Evolutionary conservation across 257 asterid species (phyloP).

Genomic region (Gardenia jasminoides): DNA sequence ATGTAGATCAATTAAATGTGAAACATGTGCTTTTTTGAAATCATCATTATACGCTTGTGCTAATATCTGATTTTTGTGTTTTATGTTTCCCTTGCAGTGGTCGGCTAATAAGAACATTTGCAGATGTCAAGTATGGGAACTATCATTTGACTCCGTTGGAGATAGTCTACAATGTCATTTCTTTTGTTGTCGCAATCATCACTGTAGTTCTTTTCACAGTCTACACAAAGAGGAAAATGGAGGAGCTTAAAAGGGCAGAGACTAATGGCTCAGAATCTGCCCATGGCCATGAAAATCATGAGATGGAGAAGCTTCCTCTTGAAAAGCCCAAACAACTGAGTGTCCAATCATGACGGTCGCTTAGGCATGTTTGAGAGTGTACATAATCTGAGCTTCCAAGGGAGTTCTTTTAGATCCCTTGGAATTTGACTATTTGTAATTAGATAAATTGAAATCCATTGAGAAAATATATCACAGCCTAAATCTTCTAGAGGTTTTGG

Average conservation of each 20-base stretch:
- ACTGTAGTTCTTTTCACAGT: conserved; percentile 62
- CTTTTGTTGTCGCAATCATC: conserved; percentile 64
- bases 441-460: not conserved
- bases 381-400: not conserved
- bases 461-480: not conserved
- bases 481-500: not conserved
- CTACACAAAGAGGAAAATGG: conserved; percentile 62
- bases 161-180: conserved; percentile 65
- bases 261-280: conserved; percentile 31
- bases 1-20: not conserved
- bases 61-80: not conserved
- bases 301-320: conserved; percentile 63
- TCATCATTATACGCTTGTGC: not conserved
- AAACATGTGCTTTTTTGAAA: not conserved
- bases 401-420: conserved; percentile 1
- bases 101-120: conserved; percentile 72
- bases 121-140: conserved; percentile 74
- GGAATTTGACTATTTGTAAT: not conserved
- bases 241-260: conserved; percentile 53
- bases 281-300: conserved; percentile 27
- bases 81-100: conserved; percentile 56
- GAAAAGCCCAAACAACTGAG: conserved; percentile 2
- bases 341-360: not conserved
- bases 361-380: not conserved
- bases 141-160: conserved; percentile 69